Percentiles rank a stretch among this genome's conserved stretches.
Conservation (phyloP, 2,329 filamentous ascomycete genomes). For the Dactylellina haptotyla region DNA sequence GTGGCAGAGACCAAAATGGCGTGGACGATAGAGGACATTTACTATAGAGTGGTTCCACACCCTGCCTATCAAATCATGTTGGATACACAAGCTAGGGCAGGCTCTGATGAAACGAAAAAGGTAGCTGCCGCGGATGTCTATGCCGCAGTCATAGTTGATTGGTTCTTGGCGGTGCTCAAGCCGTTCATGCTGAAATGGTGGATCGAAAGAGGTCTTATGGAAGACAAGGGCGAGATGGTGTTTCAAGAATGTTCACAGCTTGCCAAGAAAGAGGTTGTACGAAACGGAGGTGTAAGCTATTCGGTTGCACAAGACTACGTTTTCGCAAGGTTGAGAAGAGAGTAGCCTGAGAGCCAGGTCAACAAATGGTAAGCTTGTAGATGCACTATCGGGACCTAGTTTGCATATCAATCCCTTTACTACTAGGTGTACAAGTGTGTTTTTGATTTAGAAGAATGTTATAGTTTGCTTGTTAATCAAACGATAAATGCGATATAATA, state of each 20-base stretch:
- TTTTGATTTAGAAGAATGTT: too few relatives aligned
- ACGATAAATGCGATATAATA: too few relatives aligned
- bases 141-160: slow-evolving; percentile 7
- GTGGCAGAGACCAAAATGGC: background rate
- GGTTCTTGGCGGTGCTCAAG: slow-evolving; percentile 24
- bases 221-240: background rate
- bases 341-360: too few relatives aligned
- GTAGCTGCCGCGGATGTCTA: background rate
- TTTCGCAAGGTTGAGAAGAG: too few relatives aligned
- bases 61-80: slow-evolving; percentile 17
- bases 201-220: slow-evolving; percentile 15
- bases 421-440: too few relatives aligned
- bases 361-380: too few relatives aligned
- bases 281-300: too few relatives aligned
- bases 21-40: slow-evolving; percentile 15
- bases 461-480: too few relatives aligned
- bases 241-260: slow-evolving; percentile 14
- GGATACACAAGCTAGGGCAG: background rate
- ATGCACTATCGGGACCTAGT: too few relatives aligned
- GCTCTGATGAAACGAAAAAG: background rate
- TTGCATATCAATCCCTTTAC: too few relatives aligned
- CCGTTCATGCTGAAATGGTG: slow-evolving; percentile 28
- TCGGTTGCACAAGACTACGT: too few relatives aligned
- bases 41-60: slow-evolving; percentile 15
- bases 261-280: slow-evolving; percentile 12